Evolutionary conservation across 176 grass and related monocot species (phyloP), one percentile per base, ranked within the genome.

Genomic region (Tillandsia leiboldiana): DNA sequence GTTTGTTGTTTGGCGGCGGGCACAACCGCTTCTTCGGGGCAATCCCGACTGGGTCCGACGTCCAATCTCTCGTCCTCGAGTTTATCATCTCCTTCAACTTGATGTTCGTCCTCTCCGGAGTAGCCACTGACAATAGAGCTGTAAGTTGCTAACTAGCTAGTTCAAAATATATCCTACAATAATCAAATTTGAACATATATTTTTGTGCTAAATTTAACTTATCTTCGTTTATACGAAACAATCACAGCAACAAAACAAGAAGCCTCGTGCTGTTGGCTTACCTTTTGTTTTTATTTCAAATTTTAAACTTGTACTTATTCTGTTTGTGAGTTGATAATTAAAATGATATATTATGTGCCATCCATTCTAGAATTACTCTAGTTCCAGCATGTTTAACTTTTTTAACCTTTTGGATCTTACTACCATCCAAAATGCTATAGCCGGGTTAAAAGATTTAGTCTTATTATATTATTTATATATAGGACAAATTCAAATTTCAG

Each of bases 101-200:
- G 66, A 92, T 92, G 89, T 94, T 94, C 79, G 86, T 94, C 68
- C 87, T 94, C 78, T 90, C 90, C 26, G 86, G 90, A 54, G 90
- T 94, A 7, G 83, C 84, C 48, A 94, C 90, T 2, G 90, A 94
- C 73, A 94, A 94, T 78, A 61, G 87, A 80, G 90, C 90, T 33
- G 86, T 94, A 84, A 77, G 75, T 11, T 1, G 2, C 51, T 56
- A 26, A 1, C 33, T 42, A 42, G 33, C 33, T 5, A 42, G 0
- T 42, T 42, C 4, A 7, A 2, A 7, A 42, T 42, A 42, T 42
- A 42, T 42, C 4, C 33, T 7, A 6, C 33, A 42, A 42, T 42
- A 33, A 33, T 42, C 33, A 42, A 42, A 5, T 33, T 33, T 33
- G 29, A 33, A 3, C 29, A 33, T 33, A 33, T 33, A 33, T 5